Evolutionary conservation across 208 protist genomes (phyloP).

Genomic region (Angomonas deanei): DNA sequence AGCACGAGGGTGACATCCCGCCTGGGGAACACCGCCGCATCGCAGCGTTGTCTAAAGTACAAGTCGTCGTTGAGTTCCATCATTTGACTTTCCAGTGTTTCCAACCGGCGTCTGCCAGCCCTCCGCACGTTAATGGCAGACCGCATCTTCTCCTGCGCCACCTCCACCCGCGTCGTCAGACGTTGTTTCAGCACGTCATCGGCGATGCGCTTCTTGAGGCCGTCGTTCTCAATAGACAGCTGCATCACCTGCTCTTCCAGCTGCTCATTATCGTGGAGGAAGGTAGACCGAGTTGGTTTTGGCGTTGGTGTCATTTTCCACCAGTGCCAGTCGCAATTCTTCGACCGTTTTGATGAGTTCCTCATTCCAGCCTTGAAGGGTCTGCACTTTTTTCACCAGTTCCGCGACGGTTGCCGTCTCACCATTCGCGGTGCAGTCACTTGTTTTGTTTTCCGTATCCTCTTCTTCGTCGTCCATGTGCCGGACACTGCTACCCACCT

Average conservation of each 20-base stretch:
- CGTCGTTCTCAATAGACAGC: constrained; percentile 52
- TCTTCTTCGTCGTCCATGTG: too few species aligned
- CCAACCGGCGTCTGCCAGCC: constrained; percentile 57
- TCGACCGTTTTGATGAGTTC: constrained; percentile 65
- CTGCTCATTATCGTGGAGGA: constrained; percentile 36
- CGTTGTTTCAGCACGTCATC: constrained; percentile 72
- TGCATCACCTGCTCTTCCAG: constrained; percentile 23
- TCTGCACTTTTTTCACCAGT: constrained; percentile 16
- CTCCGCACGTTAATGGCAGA: constrained; percentile 47
- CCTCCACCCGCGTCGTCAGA: constrained; percentile 63
- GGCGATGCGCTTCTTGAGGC: constrained; percentile 59
- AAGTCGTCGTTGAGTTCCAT: constrained; percentile 86
- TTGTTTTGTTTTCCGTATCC: too few species aligned
- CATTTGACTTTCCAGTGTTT: constrained; percentile 54
- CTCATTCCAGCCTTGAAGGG: constrained; percentile 51
- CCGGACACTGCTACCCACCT: too few species aligned
- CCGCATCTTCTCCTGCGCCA: constrained; percentile 50
- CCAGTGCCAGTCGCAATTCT: constrained; percentile 37
- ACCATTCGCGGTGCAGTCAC: too few species aligned
- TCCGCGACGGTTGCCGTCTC: too few species aligned
- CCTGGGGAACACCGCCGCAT: constrained; percentile 47
- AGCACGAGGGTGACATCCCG: constrained; percentile 81
- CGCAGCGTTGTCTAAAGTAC: constrained; percentile 70
- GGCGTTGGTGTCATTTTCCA: constrained; percentile 45
- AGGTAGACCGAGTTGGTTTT: constrained; percentile 40